Evolutionary conservation across 805 yeast species (phyloP).

Genomic region (Deakozyma indianensis): DNA sequence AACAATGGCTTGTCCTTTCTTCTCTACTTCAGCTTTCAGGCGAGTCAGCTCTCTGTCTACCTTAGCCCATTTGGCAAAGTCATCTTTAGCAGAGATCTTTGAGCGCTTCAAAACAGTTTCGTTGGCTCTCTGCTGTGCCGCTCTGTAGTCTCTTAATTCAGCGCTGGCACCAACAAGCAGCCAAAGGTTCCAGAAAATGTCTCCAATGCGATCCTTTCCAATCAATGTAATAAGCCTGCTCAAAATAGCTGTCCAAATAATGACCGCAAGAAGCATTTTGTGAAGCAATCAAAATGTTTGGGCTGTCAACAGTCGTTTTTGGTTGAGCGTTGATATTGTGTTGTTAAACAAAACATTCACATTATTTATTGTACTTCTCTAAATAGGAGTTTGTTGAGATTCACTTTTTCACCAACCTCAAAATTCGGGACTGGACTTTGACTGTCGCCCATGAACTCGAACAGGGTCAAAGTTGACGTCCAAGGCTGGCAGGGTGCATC

Average conservation of each 20-base stretch:
- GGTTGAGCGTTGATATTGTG: too few relatives aligned
- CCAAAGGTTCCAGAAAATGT: not conserved
- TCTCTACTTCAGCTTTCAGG: slow-evolving; percentile 33
- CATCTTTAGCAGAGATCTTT: slow-evolving; percentile 65
- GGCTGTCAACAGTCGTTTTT: too few relatives aligned
- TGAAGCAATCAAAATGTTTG: too few relatives aligned
- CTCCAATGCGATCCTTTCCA: not conserved
- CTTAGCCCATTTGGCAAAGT: slow-evolving; percentile 89
- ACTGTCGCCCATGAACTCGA: not conserved
- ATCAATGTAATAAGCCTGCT: not conserved
- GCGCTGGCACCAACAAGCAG: not conserved
- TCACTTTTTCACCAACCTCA: too few relatives aligned
- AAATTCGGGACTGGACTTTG: too few relatives aligned
- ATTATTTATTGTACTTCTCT: too few relatives aligned
- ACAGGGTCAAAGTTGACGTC: slow-evolving; percentile 39
- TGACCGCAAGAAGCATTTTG: not conserved
- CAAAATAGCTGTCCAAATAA: not conserved
- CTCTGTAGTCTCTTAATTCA: slow-evolving; percentile 15
- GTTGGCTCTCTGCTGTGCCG: slow-evolving; percentile 28
- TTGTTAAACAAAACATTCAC: too few relatives aligned
- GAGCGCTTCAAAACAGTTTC: slow-evolving; percentile 37
- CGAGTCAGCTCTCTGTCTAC: slow-evolving; percentile 54
- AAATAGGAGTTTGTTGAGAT: too few relatives aligned
- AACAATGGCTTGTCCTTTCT: slow-evolving; percentile 17
- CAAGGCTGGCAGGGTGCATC: slow-evolving; percentile 75